Conservation (phyloP, 2,329 filamentous ascomycete species). For the Stylonectria norvegica region DNA sequence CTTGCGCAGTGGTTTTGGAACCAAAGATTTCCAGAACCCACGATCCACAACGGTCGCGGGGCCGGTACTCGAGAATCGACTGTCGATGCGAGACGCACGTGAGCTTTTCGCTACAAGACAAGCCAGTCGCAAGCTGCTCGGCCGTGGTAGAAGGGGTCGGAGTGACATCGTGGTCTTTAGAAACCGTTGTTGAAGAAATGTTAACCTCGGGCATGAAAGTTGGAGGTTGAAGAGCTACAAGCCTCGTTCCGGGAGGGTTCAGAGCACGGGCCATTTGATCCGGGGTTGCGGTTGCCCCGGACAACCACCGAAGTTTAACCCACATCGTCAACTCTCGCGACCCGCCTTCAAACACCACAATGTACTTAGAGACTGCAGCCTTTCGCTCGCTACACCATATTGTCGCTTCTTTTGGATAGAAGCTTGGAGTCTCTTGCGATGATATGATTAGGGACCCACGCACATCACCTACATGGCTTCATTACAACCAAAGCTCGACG, state of each 20-base stretch:
- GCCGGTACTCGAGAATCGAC: constrained; percentile 35
- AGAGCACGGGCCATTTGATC: constrained; percentile 21
- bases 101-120: constrained; percentile 5
- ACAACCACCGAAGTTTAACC: constrained; percentile 37
- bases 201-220: too few relatives aligned
- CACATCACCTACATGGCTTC: constrained; percentile 41
- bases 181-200: not conserved
- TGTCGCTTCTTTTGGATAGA: constrained; percentile 24
- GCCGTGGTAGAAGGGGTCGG: constrained; percentile 7
- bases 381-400: constrained; percentile 22
- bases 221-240: too few relatives aligned
- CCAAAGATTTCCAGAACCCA: constrained; percentile 66
- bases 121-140: constrained; percentile 4
- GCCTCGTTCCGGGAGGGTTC: constrained; percentile 15
- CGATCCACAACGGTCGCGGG: constrained; percentile 52
- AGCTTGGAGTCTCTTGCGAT: constrained; percentile 23
- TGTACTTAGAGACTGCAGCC: constrained; percentile 17
- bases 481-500: constrained; percentile 42
- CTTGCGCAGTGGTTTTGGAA: constrained; percentile 63
- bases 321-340: constrained; percentile 3
- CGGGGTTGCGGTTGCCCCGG: constrained; percentile 32
- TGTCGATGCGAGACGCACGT: constrained; percentile 1
- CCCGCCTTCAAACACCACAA: constrained; percentile 13
- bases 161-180: constrained; percentile 15
- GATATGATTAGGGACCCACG: constrained; percentile 32